These are phyloP conservation scores for Aureobasidium pullulans DNA, from an alignment of 2,329 filamentous ascomycete genomes.

Conservation along the genomic window DNA sequence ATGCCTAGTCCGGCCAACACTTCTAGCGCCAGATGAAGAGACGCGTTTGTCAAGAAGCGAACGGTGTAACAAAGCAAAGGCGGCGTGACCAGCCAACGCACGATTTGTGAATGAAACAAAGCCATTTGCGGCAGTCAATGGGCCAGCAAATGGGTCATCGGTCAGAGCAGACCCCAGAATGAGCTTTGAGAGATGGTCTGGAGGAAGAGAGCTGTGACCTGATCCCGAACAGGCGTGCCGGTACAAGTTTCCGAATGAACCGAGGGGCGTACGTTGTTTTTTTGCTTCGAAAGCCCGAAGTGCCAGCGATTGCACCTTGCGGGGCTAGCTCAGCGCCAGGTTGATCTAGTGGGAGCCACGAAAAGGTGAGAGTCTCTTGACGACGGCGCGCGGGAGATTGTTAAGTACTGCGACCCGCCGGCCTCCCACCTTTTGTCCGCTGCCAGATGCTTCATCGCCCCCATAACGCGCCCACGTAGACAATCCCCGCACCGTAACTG, in stretches of 20 bases:
- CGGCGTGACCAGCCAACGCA: constrained; percentile 10
- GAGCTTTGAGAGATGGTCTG: not conserved
- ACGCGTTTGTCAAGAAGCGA: not conserved
- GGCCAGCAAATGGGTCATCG: constrained; percentile 3
- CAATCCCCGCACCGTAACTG: not conserved
- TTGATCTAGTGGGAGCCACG: constrained; percentile 7
- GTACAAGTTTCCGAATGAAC: constrained; percentile 4
- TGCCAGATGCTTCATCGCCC: not conserved
- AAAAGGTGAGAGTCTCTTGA: constrained; percentile 7
- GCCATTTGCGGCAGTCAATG: constrained; percentile 1
- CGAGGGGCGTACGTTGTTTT: constrained; percentile 7
- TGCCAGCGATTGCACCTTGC: constrained; percentile 2
- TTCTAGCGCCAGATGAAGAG: not conserved
- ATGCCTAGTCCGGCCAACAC: not conserved
- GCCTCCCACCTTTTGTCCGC: constrained; percentile 10
- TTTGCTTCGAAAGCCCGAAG: not conserved
- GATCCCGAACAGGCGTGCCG: not conserved
- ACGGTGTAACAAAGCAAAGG: constrained; percentile 1
- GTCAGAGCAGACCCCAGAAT: not conserved
- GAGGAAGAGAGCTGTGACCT: not conserved
- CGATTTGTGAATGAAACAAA: not conserved
- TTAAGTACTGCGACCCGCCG: not conserved
- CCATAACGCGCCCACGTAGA: constrained; percentile 2
- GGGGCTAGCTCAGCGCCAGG: constrained; percentile 11
- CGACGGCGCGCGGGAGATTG: constrained; percentile 11